Percentiles rank a stretch among this genome's conserved stretches.
Evolutionary conservation across 352 stramenopile genomes (phyloP).

Genomic region (Phytophthora sojae): DNA sequence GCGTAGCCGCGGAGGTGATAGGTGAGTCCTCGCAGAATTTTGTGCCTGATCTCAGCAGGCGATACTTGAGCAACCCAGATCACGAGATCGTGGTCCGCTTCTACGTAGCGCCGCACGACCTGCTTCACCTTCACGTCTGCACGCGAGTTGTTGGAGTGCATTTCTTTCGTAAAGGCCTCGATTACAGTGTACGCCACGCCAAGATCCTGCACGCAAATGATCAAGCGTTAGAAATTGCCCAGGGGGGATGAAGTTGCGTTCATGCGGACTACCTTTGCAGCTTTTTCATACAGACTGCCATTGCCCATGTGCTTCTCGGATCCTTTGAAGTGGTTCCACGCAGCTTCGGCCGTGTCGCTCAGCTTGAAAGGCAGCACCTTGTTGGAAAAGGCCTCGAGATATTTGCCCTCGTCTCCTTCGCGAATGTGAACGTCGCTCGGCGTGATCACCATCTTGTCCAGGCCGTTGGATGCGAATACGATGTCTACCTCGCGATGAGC

Average conservation of each 20-base stretch:
- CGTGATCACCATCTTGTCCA: conserved; percentile 21
- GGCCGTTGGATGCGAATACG: conserved; percentile 35
- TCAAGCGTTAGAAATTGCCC: background rate
- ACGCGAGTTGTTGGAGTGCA: conserved; percentile 21
- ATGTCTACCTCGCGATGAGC: conserved; percentile 22
- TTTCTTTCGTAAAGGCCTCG: conserved; percentile 32
- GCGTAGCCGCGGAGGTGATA: conserved; percentile 13
- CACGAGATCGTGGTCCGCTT: conserved; percentile 31
- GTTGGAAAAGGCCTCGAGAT: conserved; percentile 33
- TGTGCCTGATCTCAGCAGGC: conserved; percentile 31
- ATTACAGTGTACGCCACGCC: conserved; percentile 33
- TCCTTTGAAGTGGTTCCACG: conserved; percentile 41
- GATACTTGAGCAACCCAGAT: conserved; percentile 36
- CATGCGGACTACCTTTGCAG: conserved; percentile 21
- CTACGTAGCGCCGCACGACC: conserved; percentile 31
- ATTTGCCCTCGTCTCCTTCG: conserved; percentile 16
- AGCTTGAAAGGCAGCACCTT: conserved; percentile 38
- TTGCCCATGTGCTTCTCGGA: conserved; percentile 35
- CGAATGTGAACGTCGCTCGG: conserved; percentile 32
- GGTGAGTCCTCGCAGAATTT: conserved; percentile 13
- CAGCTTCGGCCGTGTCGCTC: conserved; percentile 6
- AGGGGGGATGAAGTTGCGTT: background rate
- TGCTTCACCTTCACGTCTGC: conserved; percentile 33
- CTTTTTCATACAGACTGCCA: conserved; percentile 32
- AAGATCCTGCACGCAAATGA: conserved; percentile 17